Evolutionary conservation across 1,139 yeast genomes (phyloP).

Genomic region (Candida sojae): DNA sequence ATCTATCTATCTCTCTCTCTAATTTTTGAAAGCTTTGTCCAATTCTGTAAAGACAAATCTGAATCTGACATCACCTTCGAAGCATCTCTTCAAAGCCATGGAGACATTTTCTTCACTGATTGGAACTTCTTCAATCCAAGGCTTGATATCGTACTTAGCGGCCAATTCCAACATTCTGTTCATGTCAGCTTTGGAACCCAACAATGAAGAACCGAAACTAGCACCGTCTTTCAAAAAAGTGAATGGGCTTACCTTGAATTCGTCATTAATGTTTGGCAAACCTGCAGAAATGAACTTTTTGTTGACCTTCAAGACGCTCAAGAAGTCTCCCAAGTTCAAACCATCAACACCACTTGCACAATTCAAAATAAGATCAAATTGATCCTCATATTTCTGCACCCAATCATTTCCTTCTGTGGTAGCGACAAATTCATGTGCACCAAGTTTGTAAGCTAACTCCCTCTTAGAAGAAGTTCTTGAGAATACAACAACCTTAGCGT

Average conservation of each 20-base stretch:
- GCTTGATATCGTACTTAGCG: constrained; percentile 38
- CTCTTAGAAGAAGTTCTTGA: constrained; percentile 39
- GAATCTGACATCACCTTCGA: constrained; percentile 58
- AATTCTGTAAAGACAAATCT: constrained; percentile 62
- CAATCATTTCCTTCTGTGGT: constrained; percentile 40
- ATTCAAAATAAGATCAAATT: constrained; percentile 50
- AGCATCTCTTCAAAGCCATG: constrained; percentile 32
- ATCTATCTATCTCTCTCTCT: not conserved
- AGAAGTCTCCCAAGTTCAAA: constrained; percentile 29
- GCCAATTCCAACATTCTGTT: constrained; percentile 41
- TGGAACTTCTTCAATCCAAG: constrained; percentile 46
- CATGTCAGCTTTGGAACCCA: constrained; percentile 42
- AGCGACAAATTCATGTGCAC: constrained; percentile 42
- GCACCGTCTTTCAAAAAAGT: constrained; percentile 30
- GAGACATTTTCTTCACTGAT: constrained; percentile 32
- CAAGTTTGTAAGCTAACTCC: constrained; percentile 37
- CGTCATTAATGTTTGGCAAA: constrained; percentile 40
- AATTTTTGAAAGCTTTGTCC: constrained; percentile 39
- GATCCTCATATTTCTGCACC: constrained; percentile 28
- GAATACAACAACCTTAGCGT: constrained; percentile 43
- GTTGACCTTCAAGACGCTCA: constrained; percentile 39
- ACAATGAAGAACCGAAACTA: constrained; percentile 32
- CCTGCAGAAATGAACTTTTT: constrained; percentile 58
- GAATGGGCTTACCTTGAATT: constrained; percentile 27
- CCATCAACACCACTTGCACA: constrained; percentile 48